Evolutionary conservation across 2,329 filamentous ascomycete species (phyloP).

Genomic region (Gremmenia infestans): DNA sequence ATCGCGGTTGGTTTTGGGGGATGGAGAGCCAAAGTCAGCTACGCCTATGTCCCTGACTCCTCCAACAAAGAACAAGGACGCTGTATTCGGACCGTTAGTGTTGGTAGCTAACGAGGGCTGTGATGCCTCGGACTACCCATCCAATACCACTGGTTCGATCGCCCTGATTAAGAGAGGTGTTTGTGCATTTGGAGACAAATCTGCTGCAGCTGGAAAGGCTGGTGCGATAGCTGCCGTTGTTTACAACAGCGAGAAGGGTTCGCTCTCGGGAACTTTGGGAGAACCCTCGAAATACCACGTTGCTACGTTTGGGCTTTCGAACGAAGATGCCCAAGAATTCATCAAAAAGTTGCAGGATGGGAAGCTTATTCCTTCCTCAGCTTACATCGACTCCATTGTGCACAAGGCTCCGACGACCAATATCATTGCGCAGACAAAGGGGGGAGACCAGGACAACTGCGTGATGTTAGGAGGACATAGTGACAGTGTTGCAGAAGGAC

Average conservation of each 20-base stretch:
- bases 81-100: conserved; percentile 55
- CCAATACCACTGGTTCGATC: conserved; percentile 54
- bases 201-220: conserved; percentile 59
- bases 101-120: conserved; percentile 61
- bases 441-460: conserved; percentile 56
- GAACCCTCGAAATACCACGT: conserved; percentile 54
- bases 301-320: conserved; percentile 63
- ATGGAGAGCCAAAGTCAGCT: conserved; percentile 45
- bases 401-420: conserved; percentile 40
- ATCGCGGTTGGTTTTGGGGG: conserved; percentile 51
- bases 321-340: conserved; percentile 52
- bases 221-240: conserved; percentile 68
- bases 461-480: conserved; percentile 61
- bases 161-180: conserved; percentile 65
- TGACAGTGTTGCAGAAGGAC: conserved; percentile 56
- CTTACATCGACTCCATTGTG: conserved; percentile 56
- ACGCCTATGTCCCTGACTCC: conserved; percentile 62
- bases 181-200: conserved; percentile 70
- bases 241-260: conserved; percentile 60
- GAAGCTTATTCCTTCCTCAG: conserved; percentile 46
- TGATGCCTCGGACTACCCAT: conserved; percentile 56
- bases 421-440: conserved; percentile 55
- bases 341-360: conserved; percentile 49
- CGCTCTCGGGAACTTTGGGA: conserved; percentile 58
- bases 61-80: conserved; percentile 54